phyloP scores from a whole-genome alignment of 2,329 filamentous ascomycete genomes.

The Verticillium nonalfalfae region DNA sequence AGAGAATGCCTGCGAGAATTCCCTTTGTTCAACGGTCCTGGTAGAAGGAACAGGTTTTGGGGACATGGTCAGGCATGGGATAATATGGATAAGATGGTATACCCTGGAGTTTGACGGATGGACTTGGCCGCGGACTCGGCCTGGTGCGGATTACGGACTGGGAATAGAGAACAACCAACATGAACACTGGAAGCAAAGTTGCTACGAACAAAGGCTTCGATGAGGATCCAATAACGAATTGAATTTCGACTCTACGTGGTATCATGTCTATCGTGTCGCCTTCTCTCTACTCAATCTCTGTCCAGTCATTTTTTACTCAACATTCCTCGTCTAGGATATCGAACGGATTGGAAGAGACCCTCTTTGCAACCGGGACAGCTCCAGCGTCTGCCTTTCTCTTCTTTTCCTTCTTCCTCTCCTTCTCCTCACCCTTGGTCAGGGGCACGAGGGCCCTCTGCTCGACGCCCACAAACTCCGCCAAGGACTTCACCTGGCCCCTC shows the following conservation, averaged over 20 bases:
- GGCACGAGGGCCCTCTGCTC: neutral
- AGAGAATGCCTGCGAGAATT: neutral
- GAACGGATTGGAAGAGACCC: conserved; percentile 6
- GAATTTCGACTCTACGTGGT: neutral
- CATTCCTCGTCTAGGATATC: conserved; percentile 5
- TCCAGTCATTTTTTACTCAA: too few species aligned
- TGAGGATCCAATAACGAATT: neutral
- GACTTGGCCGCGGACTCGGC: neutral
- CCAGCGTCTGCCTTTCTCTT: conserved; percentile 1
- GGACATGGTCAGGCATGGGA: neutral
- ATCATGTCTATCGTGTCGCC: too few species aligned
- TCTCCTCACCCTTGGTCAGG: conserved; percentile 4
- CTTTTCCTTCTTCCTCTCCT: conserved; percentile 5
- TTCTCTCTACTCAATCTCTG: too few species aligned
- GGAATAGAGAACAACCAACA: neutral
- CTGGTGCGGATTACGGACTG: neutral
- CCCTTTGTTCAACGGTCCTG: neutral
- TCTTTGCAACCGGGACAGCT: conserved; percentile 3
- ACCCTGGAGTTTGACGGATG: neutral
- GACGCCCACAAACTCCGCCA: conserved; percentile 1
- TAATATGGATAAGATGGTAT: neutral
- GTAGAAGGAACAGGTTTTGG: neutral
- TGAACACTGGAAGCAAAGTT: neutral
- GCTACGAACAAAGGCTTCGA: neutral
- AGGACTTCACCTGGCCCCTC: neutral